Evolutionary conservation across 1,139 yeast species (phyloP), one percentile per base, ranked within the genome.

Genomic region (Suhomyces wounanorum): DNA sequence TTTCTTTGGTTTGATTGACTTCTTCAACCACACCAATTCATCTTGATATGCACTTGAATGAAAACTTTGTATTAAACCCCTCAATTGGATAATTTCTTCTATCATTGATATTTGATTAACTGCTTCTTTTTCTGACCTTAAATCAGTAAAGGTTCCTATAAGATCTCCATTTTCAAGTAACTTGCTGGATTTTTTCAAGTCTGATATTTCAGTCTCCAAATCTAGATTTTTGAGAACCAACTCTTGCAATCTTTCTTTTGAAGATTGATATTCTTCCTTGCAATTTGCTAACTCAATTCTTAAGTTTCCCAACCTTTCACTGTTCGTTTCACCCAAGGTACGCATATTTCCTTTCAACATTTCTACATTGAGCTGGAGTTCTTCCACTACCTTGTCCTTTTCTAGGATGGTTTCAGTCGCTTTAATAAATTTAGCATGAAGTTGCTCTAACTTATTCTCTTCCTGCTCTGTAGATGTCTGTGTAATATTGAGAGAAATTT

Each of bases 341-440:
- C 57, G 62, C 64, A 82, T 68, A 58, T 75, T 78, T 21, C 71
- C 69, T 54, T 75, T 78, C 41, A 78, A 60, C 13, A 77, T 62
- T 9, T 70, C 69, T 9, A 79, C 65, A 52, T 77, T 80, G 52
- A 79, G 68, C 36, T 72, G 70, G 14, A 72, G 60, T 31, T 67
- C 75, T n/a, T 64, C 64, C 18, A 80, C 65, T 16, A 61, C 55
- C 43, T 64, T 64, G 43, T 77, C 79, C 40, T 73, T 70, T 21
- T 67, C 71, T 3, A 61, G 28, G 3, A 54, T 26, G 1, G 25
- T 30, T 23, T 38, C 43, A 7, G 49, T 41, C 3, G 45, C 41
- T 17, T 59, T 51, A 16, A 45, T 45, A 13, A 45, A 44, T 23
- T 52, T 51, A 3, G 21, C 26, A 18, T 40, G 45, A 9, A 49